A percentile compares a stretch with the other conserved stretches of the same genome.
phyloP scores from a whole-genome alignment of 2,329 filamentous ascomycete species.

The Coniochaeta sp. region DNA sequence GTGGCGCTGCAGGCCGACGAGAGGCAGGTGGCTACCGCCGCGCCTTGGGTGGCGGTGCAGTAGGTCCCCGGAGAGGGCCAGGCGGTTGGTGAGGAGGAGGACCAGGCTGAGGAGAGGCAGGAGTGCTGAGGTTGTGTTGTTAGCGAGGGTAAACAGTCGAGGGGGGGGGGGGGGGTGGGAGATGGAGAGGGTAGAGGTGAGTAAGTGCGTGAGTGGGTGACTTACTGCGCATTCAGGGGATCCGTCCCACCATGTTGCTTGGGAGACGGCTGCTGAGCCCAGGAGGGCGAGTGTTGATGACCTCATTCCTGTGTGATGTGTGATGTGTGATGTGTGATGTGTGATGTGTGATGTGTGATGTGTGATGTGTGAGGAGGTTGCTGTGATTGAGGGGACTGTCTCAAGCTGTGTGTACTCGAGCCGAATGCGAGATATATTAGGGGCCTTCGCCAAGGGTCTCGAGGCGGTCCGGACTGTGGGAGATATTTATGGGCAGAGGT shows the following conservation, averaged over 20 bases:
- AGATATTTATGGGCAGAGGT: conserved; percentile 6
- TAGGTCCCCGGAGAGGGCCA: conserved; percentile 24
- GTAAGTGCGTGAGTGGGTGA: no score
- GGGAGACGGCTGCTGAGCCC: conserved; percentile 18
- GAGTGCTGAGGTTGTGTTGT: conserved; percentile 27
- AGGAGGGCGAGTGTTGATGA: conserved; percentile 16
- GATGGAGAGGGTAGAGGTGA: neutral
- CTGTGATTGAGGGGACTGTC: neutral
- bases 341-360: no score
- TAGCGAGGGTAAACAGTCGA: no score
- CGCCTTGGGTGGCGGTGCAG: conserved; percentile 17
- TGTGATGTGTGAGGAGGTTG: neutral
- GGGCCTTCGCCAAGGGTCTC: neutral
- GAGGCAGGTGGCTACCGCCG: conserved; percentile 18
- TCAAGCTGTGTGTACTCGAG: neutral
- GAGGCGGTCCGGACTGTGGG: neutral
- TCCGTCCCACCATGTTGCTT: conserved; percentile 32
- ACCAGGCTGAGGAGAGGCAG: conserved; percentile 32
- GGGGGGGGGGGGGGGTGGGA: no score
- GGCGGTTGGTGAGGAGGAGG: conserved; percentile 9
- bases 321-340: no score
- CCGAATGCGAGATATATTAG: neutral
- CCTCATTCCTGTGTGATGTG: conserved; percentile 21
- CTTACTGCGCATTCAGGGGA: conserved; percentile 35
- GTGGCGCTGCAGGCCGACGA: conserved; percentile 21